Evolutionary conservation across 495 filamentous ascomycete species (phyloP).

Genomic region (Articulospora tetracladia): DNA sequence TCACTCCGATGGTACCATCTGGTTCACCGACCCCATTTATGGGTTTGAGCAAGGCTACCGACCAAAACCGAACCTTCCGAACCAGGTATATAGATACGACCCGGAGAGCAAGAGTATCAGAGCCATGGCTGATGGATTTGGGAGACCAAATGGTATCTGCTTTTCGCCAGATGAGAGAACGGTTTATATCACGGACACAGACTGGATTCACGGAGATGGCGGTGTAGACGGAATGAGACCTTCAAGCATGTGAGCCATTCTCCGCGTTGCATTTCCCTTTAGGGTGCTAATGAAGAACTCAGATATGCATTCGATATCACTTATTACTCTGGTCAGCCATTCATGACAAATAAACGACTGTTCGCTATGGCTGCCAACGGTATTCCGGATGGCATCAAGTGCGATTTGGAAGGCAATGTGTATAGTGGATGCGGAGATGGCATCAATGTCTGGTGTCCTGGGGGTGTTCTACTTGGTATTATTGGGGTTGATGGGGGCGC

Average conservation of each 20-base stretch:
- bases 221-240: background rate
- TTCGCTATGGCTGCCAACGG: constrained; percentile 55
- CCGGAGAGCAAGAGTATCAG: constrained; percentile 37
- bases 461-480: constrained; percentile 54
- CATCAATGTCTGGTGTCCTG: constrained; percentile 52
- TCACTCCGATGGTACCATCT: constrained; percentile 47
- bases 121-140: constrained; percentile 52
- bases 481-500: constrained; percentile 17
- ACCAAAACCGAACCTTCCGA: constrained; percentile 41
- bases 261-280: background rate
- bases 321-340: constrained; percentile 22
- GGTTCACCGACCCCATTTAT: constrained; percentile 60
- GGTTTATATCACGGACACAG: constrained; percentile 54
- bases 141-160: constrained; percentile 50
- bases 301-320: constrained; percentile 17
- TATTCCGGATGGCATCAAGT: constrained; percentile 57
- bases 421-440: constrained; percentile 58
- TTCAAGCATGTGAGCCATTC: constrained; percentile 9
- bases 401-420: constrained; percentile 53
- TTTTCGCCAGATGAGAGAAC: constrained; percentile 49
- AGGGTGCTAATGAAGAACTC: background rate
- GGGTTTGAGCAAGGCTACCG: constrained; percentile 52
- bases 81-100: constrained; percentile 52
- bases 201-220: constrained; percentile 14
- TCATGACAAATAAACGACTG: constrained; percentile 41